A percentile compares a stretch with the other conserved stretches of the same genome.
Conservation (phyloP, 352 stramenopile genomes). For the Discostella stelligera region DNA sequence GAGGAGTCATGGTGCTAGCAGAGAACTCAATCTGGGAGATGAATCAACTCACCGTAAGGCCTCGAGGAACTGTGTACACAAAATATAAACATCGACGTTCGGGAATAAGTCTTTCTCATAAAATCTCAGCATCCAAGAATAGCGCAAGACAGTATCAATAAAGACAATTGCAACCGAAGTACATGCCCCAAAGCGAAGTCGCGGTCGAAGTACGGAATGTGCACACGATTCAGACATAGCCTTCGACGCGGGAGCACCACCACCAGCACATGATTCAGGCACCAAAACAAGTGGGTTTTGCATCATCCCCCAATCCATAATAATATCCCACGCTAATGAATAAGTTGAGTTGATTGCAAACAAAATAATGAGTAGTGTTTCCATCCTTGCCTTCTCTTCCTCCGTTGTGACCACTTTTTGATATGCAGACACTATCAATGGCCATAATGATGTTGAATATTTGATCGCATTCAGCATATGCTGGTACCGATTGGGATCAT, state of each 20-base stretch:
- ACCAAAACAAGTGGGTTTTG: constrained; percentile 59
- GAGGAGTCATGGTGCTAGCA: background rate
- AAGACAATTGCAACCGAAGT: constrained; percentile 64
- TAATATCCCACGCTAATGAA: constrained; percentile 66
- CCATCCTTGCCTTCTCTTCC: constrained; percentile 42
- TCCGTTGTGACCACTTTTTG: constrained; percentile 58
- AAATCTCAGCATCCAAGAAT: constrained; percentile 72
- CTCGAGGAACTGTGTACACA: constrained; percentile 77
- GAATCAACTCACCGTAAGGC: constrained; percentile 43
- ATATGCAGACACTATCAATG: constrained; percentile 71
- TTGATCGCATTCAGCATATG: constrained; percentile 79
- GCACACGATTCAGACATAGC: constrained; percentile 37
- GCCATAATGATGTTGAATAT: constrained; percentile 75
- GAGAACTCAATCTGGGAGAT: background rate
- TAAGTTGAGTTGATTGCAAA: constrained; percentile 75
- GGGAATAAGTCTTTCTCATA: constrained; percentile 57
- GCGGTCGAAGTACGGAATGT: constrained; percentile 58
- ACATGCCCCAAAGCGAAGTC: constrained; percentile 63
- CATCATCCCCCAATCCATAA: constrained; percentile 83
- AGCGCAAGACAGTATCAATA: constrained; percentile 67
- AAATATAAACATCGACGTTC: constrained; percentile 65
- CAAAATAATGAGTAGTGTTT: constrained; percentile 61
- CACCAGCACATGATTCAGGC: constrained; percentile 40
- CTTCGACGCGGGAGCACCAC: background rate
- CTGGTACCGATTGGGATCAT: constrained; percentile 66